A percentile compares a stretch with the other conserved stretches of the same genome.
Conservation (phyloP, 495 filamentous ascomycete genomes). For the Podospora anserina region DNA sequence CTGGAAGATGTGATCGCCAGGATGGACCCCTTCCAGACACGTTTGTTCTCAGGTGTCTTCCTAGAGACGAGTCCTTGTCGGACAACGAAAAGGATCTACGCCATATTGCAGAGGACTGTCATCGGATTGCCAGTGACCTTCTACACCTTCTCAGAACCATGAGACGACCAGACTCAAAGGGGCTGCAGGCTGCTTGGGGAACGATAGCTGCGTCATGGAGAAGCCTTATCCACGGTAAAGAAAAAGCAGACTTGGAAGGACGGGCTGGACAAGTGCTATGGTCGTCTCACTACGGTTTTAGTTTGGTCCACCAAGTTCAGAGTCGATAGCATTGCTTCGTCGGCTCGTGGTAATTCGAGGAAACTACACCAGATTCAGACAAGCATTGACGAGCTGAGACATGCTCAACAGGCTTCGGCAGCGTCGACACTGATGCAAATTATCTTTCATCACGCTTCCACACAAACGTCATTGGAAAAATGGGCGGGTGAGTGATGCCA, state of each 20-base stretch:
- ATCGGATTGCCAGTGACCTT: neutral
- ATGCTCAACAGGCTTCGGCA: neutral
- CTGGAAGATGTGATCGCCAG: neutral
- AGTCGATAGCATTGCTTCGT: neutral
- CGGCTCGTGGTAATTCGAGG: neutral
- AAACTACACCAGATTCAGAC: neutral
- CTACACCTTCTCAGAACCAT: neutral
- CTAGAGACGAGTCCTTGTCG: neutral
- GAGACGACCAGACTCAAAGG: neutral
- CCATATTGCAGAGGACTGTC: neutral
- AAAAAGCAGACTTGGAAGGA: neutral
- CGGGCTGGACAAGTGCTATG: neutral
- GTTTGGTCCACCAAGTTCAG: neutral
- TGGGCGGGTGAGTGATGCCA: constrained; percentile 7
- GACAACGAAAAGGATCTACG: neutral
- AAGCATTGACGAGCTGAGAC: neutral
- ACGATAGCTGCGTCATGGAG: neutral
- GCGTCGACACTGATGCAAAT: constrained; percentile 11
- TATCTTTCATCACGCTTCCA: neutral
- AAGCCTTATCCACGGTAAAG: neutral
- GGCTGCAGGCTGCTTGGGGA: neutral
- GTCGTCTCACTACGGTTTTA: neutral
- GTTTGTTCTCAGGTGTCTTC: neutral
- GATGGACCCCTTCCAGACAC: neutral
- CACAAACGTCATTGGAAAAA: neutral